phyloP scores from a whole-genome alignment of 1,139 yeast species.

The Hyphopichia fennica region DNA sequence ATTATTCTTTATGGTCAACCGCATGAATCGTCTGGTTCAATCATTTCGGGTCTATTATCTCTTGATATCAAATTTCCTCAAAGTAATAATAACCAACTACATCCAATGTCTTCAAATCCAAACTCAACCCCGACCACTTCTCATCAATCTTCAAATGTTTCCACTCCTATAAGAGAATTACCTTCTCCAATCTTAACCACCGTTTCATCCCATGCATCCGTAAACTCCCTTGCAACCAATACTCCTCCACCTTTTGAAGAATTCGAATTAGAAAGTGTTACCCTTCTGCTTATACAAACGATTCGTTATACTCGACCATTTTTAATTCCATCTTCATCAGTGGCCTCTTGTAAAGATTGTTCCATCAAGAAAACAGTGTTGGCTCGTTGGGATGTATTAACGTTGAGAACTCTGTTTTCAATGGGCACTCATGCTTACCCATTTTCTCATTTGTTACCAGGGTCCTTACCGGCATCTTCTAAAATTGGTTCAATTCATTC shows the following conservation, averaged over 20 bases:
- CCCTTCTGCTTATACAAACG: conserved; percentile 68
- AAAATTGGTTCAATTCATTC: conserved; percentile 56
- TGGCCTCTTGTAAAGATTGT: conserved; percentile 61
- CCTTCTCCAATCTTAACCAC: conserved; percentile 1
- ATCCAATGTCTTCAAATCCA: background rate
- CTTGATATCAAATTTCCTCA: conserved; percentile 17
- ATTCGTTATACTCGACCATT: conserved; percentile 68
- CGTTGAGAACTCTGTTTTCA: conserved; percentile 52
- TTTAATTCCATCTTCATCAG: conserved; percentile 49
- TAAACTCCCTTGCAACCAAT: conserved; percentile 2
- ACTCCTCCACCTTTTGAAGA: conserved; percentile 17
- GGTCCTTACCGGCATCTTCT: conserved; percentile 83
- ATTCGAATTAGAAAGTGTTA: conserved; percentile 52
- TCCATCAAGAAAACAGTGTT: conserved; percentile 53
- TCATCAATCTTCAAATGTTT: background rate
- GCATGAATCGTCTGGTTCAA: conserved; percentile 78
- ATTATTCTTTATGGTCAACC: conserved; percentile 79
- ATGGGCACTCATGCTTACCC: conserved; percentile 85
- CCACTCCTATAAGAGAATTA: background rate
- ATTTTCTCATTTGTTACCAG: conserved; percentile 88
- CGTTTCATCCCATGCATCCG: conserved; percentile 7
- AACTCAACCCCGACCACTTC: background rate
- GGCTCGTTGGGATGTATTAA: conserved; percentile 87
- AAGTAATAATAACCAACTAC: background rate
- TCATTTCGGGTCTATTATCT: conserved; percentile 70